A percentile compares a stretch with the other conserved stretches of the same genome.
phyloP scores from a whole-genome alignment of 331 rosid species.

The Arachis monticola region DNA sequence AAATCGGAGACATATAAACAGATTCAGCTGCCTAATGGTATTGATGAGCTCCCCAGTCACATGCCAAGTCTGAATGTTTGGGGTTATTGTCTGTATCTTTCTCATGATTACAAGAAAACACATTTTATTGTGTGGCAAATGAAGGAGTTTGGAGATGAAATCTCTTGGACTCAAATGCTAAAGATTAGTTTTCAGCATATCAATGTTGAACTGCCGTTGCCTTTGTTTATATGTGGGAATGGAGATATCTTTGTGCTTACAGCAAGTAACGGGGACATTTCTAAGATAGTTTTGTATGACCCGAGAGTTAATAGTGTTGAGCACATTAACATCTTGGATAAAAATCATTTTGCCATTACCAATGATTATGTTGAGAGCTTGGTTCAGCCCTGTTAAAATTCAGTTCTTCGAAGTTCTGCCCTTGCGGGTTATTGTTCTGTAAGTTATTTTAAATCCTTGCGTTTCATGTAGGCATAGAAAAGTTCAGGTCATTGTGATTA shows the following conservation, averaged over 20 bases:
- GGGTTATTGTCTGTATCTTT: no score
- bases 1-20: no score
- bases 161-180: constrained; percentile 3
- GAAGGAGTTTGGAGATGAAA: no score
- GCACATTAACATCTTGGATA: background rate
- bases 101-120: no score
- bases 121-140: no score
- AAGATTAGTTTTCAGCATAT: background rate
- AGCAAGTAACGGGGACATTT: background rate
- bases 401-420: background rate
- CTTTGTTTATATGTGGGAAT: background rate
- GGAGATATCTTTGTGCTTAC: background rate
- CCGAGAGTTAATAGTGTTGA: background rate
- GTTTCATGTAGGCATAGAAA: background rate
- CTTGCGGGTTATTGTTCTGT: background rate
- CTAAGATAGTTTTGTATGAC: background rate
- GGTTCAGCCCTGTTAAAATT: background rate
- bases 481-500: background rate
- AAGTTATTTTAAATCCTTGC: background rate
- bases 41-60: no score
- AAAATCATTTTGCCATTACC: no score
- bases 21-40: no score
- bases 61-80: no score
- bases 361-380: background rate
- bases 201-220: background rate